Evolutionary conservation across 257 asterid species (phyloP).

Genomic region (Penstemon barbatus): DNA sequence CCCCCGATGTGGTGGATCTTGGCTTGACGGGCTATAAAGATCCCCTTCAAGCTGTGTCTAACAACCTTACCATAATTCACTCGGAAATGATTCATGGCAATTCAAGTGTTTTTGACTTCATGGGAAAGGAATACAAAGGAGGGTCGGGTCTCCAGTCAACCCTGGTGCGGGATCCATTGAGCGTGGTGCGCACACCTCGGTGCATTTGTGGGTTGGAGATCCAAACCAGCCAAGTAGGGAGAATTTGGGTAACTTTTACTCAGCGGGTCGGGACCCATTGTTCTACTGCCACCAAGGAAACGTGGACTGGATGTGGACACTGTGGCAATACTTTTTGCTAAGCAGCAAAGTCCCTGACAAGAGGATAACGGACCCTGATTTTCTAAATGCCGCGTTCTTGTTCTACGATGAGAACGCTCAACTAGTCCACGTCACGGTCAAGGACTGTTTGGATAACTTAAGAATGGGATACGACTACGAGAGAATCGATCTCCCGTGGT

Average conservation of each 20-base stretch:
- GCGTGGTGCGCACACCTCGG: slow-evolving; percentile 41
- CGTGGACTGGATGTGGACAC: slow-evolving; percentile 67
- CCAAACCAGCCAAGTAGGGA: slow-evolving; percentile 32
- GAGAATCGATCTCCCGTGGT: slow-evolving; percentile 43
- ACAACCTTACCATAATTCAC: slow-evolving; percentile 40
- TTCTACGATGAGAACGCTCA: slow-evolving; percentile 52
- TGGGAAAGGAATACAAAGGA: slow-evolving; percentile 38
- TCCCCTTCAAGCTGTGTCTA: slow-evolving; percentile 22
- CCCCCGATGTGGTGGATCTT: slow-evolving; percentile 39
- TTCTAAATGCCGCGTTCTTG: slow-evolving; percentile 41
- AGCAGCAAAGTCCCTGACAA: slow-evolving; percentile 22
- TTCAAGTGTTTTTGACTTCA: slow-evolving; percentile 35
- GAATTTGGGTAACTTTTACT: slow-evolving; percentile 66
- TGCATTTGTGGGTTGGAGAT: slow-evolving; percentile 49
- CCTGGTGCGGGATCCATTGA: slow-evolving; percentile 53
- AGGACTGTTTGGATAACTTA: slow-evolving; percentile 31
- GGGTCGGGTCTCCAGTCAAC: slow-evolving; percentile 32
- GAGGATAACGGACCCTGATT: slow-evolving; percentile 39
- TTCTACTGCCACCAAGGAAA: slow-evolving; percentile 67
- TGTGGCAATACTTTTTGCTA: slow-evolving; percentile 35
- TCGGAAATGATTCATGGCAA: slow-evolving; percentile 40
- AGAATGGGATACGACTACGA: slow-evolving; percentile 44
- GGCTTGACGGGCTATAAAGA: slow-evolving; percentile 24
- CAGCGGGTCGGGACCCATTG: slow-evolving; percentile 54
- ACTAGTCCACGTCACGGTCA: slow-evolving; percentile 43